Evolutionary conservation across 2,329 filamentous ascomycete genomes (phyloP), one percentile per base, ranked within the genome.

Genomic region (Ascochyta viciae-villosae): DNA sequence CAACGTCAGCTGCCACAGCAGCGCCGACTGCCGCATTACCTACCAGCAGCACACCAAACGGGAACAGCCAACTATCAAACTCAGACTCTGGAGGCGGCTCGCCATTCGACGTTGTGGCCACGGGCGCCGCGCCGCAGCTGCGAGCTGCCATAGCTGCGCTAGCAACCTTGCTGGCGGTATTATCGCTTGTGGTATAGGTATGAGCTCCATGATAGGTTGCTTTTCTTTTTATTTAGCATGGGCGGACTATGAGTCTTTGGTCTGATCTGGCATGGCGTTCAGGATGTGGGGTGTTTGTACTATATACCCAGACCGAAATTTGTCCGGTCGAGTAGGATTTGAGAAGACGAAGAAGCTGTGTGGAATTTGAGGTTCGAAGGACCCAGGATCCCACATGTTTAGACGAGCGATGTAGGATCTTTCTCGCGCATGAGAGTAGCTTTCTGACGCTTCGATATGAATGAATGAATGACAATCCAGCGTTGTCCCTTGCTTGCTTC

Each of bases 1-100:
- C 62, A 9, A 48, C 48, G 4, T 52, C 57, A 13, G 44, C 51
- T n/a, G 40, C 37, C 35, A 44, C 44, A 15, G 49, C 40, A 12
- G 44, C 45, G 13, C 56, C 64, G n/a, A 59, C 61, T 8, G 33
- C 43, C 50, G 52, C 37, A 22, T 42, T n/a, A 6, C 29, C 50
- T 8, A 27, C 59, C 48, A 61, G 49, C 49, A 48, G 61, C 48
- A 35, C 62, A 34, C 49, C 58, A 34, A 50, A 62, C 63, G n/a
- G 54, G 7, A 73, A 64, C 31, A 62, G 63, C 15, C 72, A 77
- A 52, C 69, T 73, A 16, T 71, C 70, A 9, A 75, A 70, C 45
- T 60, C 69, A 19, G 70, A 74, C 24, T 76, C 73, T 12, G 77
- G 78, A 19, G 78, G 78, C 15, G 79, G 79, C n/a, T 79, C 76